phyloP scores from a whole-genome alignment of 2,329 filamentous ascomycete species.

The Blumeria graminis region DNA sequence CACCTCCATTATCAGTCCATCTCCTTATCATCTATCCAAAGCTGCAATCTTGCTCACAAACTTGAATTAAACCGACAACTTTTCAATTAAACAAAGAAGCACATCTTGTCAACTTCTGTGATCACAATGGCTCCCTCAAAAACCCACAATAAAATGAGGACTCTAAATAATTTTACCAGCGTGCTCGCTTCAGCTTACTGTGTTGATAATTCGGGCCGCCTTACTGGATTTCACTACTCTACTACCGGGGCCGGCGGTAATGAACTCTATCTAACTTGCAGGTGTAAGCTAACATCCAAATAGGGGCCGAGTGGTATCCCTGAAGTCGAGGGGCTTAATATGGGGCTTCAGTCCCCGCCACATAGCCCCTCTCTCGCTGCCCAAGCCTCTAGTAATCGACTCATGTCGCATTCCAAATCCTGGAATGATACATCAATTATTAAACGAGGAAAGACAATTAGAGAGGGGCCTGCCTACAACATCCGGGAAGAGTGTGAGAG shows the following conservation, averaged over 20 bases:
- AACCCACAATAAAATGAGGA: not conserved
- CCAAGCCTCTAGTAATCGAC: conserved; percentile 42
- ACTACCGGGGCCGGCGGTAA: conserved; percentile 67
- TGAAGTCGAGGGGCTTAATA: conserved; percentile 49
- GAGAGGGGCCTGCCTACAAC: conserved; percentile 83
- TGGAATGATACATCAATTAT: conserved; percentile 13
- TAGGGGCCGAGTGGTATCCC: conserved; percentile 81
- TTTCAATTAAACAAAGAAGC: too few relatives aligned
- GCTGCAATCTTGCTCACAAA: too few relatives aligned
- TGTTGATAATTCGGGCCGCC: conserved; percentile 45
- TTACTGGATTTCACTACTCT: conserved; percentile 84
- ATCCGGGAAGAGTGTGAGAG: conserved; percentile 99
- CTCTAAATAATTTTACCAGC: not conserved
- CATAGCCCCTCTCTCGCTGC: conserved; percentile 76
- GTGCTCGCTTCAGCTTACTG: conserved; percentile 66
- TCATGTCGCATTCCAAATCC: conserved; percentile 35
- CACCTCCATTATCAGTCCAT: too few relatives aligned
- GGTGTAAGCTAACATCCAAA: conserved; percentile 7
- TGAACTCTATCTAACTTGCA: not conserved
- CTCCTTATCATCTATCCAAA: too few relatives aligned
- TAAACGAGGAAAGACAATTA: conserved; percentile 21
- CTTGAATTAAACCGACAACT: too few relatives aligned
- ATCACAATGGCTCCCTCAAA: not conserved
- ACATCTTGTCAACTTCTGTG: too few relatives aligned
- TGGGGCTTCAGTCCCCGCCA: conserved; percentile 64